Percentiles rank a stretch among this genome's conserved stretches.
These are phyloP conservation scores for Peronospora belbahrii DNA, from an alignment of 352 stramenopile species.

Conservation along the genomic window DNA sequence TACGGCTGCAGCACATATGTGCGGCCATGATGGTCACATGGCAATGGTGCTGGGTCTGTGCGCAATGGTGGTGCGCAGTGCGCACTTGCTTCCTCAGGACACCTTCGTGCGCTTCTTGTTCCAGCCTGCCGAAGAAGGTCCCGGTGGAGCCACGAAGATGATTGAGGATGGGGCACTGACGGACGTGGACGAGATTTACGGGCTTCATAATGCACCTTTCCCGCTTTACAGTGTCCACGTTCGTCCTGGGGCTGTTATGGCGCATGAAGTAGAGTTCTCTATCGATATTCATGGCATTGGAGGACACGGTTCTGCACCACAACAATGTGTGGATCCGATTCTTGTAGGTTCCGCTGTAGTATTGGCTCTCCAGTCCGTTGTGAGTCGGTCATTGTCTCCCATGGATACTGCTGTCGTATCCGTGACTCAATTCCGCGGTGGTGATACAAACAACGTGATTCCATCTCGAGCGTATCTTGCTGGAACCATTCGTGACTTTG, in stretches of 20 bases:
- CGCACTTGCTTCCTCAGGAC: conserved; percentile 60
- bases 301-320: conserved; percentile 91
- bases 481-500: conserved; percentile 91
- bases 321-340: conserved; percentile 90
- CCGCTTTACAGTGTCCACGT: conserved; percentile 86
- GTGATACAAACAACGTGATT: conserved; percentile 94
- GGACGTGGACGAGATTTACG: conserved; percentile 88
- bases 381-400: conserved; percentile 84
- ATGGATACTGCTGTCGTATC: conserved; percentile 91
- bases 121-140: conserved; percentile 92
- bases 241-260: conserved; percentile 86
- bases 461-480: conserved; percentile 70
- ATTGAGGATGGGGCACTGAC: conserved; percentile 88
- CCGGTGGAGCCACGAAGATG: conserved; percentile 89
- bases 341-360: conserved; percentile 86
- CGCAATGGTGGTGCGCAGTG: conserved; percentile 58
- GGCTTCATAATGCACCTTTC: conserved; percentile 87
- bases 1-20: conserved; percentile 82
- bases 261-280: conserved; percentile 88
- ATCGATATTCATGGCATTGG: conserved; percentile 88
- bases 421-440: conserved; percentile 87
- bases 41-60: conserved; percentile 90
- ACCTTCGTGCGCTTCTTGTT: conserved; percentile 91
- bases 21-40: conserved; percentile 94
- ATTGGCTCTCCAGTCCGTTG: conserved; percentile 89